These are phyloP conservation scores for Theobroma grandiflorum DNA, from an alignment of 441 rosid species.

Conservation along the genomic window DNA sequence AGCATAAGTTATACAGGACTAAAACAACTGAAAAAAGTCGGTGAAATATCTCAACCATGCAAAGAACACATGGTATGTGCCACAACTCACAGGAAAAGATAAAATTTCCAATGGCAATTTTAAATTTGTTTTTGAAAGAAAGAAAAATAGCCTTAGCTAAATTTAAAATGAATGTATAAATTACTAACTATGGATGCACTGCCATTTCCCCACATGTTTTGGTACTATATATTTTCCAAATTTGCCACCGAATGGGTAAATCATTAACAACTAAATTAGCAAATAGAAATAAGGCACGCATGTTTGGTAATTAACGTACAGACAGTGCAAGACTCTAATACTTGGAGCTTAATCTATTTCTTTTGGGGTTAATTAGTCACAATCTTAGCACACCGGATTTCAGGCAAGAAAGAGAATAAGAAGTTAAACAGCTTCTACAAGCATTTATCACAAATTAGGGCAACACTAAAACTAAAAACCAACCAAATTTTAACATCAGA, in stretches of 20 bases:
- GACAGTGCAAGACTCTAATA: not conserved
- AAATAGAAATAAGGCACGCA: not conserved
- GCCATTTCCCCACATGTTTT: not conserved
- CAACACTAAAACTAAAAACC: slow-evolving; percentile 1
- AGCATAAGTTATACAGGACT: not conserved
- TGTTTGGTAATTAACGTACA: not conserved
- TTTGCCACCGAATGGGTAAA: not conserved
- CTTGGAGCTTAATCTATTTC: not conserved
- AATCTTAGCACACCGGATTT: not conserved
- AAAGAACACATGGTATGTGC: not conserved
- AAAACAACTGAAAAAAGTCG: not conserved
- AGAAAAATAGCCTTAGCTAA: not conserved
- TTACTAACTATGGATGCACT: not conserved
- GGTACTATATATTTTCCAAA: not conserved
- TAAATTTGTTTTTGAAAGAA: not conserved
- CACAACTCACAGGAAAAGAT: not conserved
- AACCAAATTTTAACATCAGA: slow-evolving; percentile 9
- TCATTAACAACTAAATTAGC: not conserved
- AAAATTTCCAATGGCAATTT: not conserved
- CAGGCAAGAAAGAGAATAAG: not conserved
- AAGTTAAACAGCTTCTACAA: not conserved
- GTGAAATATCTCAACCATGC: not conserved
- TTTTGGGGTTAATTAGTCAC: not conserved
- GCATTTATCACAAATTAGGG: not conserved
- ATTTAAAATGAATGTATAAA: not conserved